Evolutionary conservation across 768 basidiomycete species (phyloP), one percentile per base, ranked within the genome.

Genomic region (Lactarius deliciosus): DNA sequence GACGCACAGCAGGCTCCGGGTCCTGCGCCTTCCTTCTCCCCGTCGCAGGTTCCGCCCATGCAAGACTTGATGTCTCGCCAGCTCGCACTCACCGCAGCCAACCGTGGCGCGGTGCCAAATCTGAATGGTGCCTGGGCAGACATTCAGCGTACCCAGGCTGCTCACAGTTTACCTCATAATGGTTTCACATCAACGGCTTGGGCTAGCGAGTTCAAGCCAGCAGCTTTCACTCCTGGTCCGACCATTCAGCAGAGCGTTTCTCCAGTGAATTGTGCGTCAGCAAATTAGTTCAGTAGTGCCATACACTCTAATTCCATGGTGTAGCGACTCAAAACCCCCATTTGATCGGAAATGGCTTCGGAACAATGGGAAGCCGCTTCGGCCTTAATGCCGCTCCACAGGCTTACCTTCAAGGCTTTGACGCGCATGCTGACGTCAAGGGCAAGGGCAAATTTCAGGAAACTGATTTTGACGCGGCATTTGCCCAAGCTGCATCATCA

Each of bases 381-480:
- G 71, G 70, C 34, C 72, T 75, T 70, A 65, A 66, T 50, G 55
- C 57, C 28, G 54, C 69, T 55, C 60, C 71, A 45, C 69, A 56
- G 63, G 47, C 30, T 45, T 72, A 67, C 68, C 55, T n/a, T 40
- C 69, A 69, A 57, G 70, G 69, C 62, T 65, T 69, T 65, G 63
- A 72, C 69, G 65, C 15, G n/a, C 54, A 30, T 25, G 18, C 56
- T 54, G 72, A 61, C 68, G 68, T 28, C 5, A 86, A 87, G 71
- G 90, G 87, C 16, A 98, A 96, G 74, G 92, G 90, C 2, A 95
- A 93, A 74, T 85, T 81, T 20, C 81, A 84, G 64, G 89, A 92
- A 61, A 85, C 83, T 5, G 92, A 92, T 75, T 92, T 93, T 64
- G 92, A 94, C 70, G 88, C 88, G n/a, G 92, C 91, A 11, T 93